Evolutionary conservation across 768 basidiomycete species (phyloP).

Genomic region (Termitomyces sp.): DNA sequence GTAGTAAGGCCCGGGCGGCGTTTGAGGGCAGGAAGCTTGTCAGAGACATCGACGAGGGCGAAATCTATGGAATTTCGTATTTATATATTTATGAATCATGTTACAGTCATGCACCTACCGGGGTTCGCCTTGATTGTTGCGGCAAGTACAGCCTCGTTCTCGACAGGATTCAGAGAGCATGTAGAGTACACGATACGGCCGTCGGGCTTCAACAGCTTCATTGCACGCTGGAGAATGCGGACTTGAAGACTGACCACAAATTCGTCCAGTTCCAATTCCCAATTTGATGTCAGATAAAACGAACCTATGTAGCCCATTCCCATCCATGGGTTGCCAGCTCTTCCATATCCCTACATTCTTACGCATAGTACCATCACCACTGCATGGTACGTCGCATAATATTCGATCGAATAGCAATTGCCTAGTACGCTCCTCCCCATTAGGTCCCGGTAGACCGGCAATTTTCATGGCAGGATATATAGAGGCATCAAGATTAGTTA

Average conservation of each 20-base stretch:
- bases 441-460: constrained; percentile 25
- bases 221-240: constrained; percentile 87
- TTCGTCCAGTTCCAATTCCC: constrained; percentile 1
- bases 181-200: constrained; percentile 97
- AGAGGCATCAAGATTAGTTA: constrained; percentile 94
- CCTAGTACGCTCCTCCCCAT: constrained; percentile 29
- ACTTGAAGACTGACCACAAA: constrained; percentile 65
- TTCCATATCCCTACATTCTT: constrained; percentile 98
- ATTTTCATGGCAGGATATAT: constrained; percentile 69
- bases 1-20: constrained; percentile 68
- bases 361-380: constrained; percentile 91
- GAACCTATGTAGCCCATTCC: constrained; percentile 85
- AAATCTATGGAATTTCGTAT: constrained; percentile 42
- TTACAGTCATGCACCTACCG: constrained; percentile 36
- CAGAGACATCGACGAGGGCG: constrained; percentile 72
- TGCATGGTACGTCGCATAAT: constrained; percentile 95
- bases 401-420: constrained; percentile 87
- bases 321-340: constrained; percentile 83
- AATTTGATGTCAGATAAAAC: constrained; percentile 12
- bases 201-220: constrained; percentile 78
- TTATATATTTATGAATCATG: too few relatives aligned
- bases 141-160: constrained; percentile 95
- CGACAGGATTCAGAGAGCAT: constrained; percentile 93
- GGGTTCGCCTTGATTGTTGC: constrained; percentile 69
- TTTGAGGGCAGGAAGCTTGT: constrained; percentile 62